Conservation (phyloP, 441 rosid genomes). For the Erysimum cheiri region DNA sequence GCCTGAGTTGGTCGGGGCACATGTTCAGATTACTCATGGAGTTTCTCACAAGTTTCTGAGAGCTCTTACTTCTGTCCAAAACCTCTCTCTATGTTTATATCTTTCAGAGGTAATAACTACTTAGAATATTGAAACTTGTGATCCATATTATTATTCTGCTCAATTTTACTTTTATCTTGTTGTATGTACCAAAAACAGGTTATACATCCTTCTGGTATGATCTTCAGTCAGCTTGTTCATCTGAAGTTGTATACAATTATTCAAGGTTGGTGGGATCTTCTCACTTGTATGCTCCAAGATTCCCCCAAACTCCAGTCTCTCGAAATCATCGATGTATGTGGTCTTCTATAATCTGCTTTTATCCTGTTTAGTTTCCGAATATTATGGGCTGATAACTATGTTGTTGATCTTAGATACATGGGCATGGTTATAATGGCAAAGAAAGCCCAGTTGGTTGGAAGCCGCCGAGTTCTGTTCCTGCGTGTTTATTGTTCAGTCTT, state of each 20-base stretch:
- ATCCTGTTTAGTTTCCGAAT: background rate
- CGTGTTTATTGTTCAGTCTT: constrained; percentile 18
- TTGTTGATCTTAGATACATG: constrained; percentile 5
- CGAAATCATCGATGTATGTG: constrained; percentile 23
- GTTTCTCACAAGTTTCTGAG: background rate
- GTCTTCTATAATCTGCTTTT: background rate
- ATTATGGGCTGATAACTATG: background rate
- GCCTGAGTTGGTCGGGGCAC: constrained; percentile 24
- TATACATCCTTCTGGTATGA: background rate
- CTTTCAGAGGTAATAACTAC: constrained; percentile 17
- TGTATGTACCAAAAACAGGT: background rate
- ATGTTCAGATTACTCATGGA: background rate
- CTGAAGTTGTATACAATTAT: background rate
- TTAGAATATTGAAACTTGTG: background rate
- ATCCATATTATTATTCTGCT: background rate
- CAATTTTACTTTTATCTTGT: background rate
- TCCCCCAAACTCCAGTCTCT: constrained; percentile 16
- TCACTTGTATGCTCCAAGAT: constrained; percentile 9
- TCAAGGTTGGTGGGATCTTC: constrained; percentile 26
- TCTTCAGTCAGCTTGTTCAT: constrained; percentile 23
- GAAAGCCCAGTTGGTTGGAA: constrained; percentile 15
- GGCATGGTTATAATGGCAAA: background rate
- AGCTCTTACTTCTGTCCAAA: constrained; percentile 13
- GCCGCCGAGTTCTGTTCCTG: constrained; percentile 22
- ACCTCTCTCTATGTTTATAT: constrained; percentile 3